phyloP scores from a whole-genome alignment of 2,329 filamentous ascomycete species.

The Zasmidium citrigriseum region DNA sequence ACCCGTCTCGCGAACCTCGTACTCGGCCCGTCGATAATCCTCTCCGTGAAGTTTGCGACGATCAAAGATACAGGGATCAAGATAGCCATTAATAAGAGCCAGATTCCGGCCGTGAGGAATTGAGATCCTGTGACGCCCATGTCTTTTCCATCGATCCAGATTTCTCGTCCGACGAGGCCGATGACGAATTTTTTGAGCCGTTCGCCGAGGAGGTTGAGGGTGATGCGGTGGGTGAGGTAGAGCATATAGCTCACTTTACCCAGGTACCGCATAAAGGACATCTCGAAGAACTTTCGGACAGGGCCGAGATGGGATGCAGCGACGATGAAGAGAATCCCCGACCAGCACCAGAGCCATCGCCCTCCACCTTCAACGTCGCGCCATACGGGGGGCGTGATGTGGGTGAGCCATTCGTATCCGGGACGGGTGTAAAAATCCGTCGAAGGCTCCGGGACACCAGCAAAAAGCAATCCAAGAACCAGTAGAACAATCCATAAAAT shows the following conservation, averaged over 20 bases:
- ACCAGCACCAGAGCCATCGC: constrained; percentile 22
- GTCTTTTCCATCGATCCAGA: constrained; percentile 8
- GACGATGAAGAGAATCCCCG: constrained; percentile 22
- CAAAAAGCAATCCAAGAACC: constrained; percentile 12
- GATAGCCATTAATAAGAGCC: constrained; percentile 4
- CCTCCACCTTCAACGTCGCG: constrained; percentile 11
- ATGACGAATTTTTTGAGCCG: background rate
- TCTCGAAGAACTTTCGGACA: constrained; percentile 15
- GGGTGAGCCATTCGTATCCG: constrained; percentile 18
- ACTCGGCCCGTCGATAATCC: constrained; percentile 16
- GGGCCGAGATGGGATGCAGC: constrained; percentile 14
- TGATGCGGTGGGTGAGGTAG: constrained; percentile 23
- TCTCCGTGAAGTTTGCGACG: constrained; percentile 18
- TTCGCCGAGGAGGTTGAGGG: constrained; percentile 11
- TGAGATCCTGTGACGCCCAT: background rate
- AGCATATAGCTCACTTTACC: constrained; percentile 25
- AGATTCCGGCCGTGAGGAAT: constrained; percentile 10
- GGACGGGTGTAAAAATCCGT: constrained; percentile 9
- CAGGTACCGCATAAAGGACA: constrained; percentile 15
- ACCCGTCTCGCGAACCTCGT: constrained; percentile 14
- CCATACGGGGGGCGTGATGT: constrained; percentile 9
- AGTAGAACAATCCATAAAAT: constrained; percentile 9
- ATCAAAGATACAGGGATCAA: constrained; percentile 10
- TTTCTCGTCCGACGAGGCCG: constrained; percentile 4
- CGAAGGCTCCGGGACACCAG: constrained; percentile 8